Percentiles rank a stretch among this genome's conserved stretches.
Conservation (phyloP, 306 rosid species). For the Astragalus glycyphyllos region DNA sequence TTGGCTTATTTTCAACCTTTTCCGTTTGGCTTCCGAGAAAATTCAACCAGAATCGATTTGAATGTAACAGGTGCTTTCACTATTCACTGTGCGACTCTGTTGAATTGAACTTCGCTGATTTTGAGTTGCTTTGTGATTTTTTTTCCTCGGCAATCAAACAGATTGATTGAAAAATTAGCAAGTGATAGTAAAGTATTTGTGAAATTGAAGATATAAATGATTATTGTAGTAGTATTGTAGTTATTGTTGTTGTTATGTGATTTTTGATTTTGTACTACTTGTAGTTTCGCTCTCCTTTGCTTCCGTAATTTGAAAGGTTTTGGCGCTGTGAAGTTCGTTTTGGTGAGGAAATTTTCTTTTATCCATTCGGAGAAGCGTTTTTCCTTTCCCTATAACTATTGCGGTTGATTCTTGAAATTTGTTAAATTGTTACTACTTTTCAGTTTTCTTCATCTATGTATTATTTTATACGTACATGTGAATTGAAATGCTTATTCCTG, state of each 20-base stretch:
- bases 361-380: too few relatives aligned
- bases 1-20: neutral
- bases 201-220: conserved; percentile 46
- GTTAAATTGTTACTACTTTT: neutral
- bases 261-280: conserved; percentile 50
- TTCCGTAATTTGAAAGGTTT: conserved; percentile 63
- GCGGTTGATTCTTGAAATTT: conserved; percentile 60
- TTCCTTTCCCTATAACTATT: conserved; percentile 54
- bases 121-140: conserved; percentile 41
- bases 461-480: too few relatives aligned
- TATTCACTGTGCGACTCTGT: conserved; percentile 32
- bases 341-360: conserved; percentile 89
- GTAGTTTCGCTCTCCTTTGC: conserved; percentile 52
- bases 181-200: conserved; percentile 42
- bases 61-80: conserved; percentile 39
- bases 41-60: conserved; percentile 35
- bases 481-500: too few relatives aligned
- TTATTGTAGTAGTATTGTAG: conserved; percentile 4
- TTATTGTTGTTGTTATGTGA: conserved; percentile 21
- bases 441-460: too few relatives aligned
- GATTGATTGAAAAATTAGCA: conserved; percentile 35
- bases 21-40: conserved; percentile 70
- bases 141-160: conserved; percentile 66
- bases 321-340: conserved; percentile 76
- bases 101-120: conserved; percentile 40